phyloP scores from a whole-genome alignment of 2,329 filamentous ascomycete species.

The Sclerotinia nivalis region DNA sequence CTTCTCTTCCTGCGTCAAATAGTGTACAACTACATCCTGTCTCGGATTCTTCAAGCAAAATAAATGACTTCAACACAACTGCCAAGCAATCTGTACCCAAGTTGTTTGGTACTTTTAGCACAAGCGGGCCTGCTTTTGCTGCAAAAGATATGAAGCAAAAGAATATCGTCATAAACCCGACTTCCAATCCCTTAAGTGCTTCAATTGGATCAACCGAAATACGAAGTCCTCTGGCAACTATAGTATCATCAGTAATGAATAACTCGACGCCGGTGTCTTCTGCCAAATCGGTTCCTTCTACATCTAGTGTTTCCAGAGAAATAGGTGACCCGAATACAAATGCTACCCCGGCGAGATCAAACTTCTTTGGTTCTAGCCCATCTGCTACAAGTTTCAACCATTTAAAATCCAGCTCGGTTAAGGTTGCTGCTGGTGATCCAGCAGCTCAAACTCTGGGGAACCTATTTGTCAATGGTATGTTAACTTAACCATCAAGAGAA shows the following conservation, averaged over 20 bases:
- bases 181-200: background rate
- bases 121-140: background rate
- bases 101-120: background rate
- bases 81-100: no score
- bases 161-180: background rate
- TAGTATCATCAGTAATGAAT: background rate
- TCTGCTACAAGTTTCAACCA: background rate
- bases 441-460: no score
- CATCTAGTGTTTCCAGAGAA: background rate
- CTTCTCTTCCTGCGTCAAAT: background rate
- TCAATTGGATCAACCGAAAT: background rate
- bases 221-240: background rate
- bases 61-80: background rate
- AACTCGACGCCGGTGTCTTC: background rate
- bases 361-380: background rate
- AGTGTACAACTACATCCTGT: background rate
- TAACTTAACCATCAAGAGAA: no score
- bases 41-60: background rate
- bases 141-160: background rate
- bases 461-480: background rate
- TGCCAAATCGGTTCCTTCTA: background rate
- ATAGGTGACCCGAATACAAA: no score
- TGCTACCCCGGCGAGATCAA: background rate
- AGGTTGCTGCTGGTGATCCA: background rate
- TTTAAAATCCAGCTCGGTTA: background rate